Evolutionary conservation across 2,329 filamentous ascomycete genomes (phyloP).

Genomic region (Claviceps sp.): DNA sequence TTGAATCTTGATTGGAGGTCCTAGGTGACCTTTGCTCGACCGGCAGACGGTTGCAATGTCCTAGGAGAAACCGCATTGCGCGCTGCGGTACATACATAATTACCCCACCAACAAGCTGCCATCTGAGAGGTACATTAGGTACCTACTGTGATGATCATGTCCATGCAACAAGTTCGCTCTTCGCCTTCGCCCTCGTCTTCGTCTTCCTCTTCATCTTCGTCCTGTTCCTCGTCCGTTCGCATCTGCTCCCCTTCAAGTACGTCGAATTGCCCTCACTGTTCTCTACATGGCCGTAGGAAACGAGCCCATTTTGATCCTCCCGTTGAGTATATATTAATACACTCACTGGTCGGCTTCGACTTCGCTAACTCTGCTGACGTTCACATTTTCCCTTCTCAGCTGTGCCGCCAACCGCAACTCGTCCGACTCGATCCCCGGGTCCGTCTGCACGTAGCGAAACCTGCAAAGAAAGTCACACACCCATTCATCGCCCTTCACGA

Average conservation of each 20-base stretch:
- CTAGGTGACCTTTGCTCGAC: constrained; percentile 5
- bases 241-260: constrained; percentile 45
- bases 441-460: constrained; percentile 39
- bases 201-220: background rate
- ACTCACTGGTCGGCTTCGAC: background rate
- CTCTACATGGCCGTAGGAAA: background rate
- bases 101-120: constrained; percentile 15
- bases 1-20: background rate
- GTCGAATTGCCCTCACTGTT: constrained; percentile 20
- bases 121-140: constrained; percentile 6
- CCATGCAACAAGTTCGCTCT: constrained; percentile 49
- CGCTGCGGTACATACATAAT: constrained; percentile 13
- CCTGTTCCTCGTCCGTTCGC: constrained; percentile 39
- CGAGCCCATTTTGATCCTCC: background rate
- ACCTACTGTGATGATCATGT: constrained; percentile 39
- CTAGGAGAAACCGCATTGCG: constrained; percentile 17
- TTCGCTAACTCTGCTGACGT: constrained; percentile 15
- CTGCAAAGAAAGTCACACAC: constrained; percentile 26
- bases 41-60: constrained; percentile 10
- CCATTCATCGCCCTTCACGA: constrained; percentile 38
- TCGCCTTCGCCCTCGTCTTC: background rate
- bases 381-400: constrained; percentile 14
- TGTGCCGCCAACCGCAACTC: constrained; percentile 18
- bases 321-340: background rate
- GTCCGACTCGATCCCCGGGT: constrained; percentile 38